Base-by-base conservation (phyloP, 768 basidiomycete species). In the Xerocomus potaroensis region DNA sequence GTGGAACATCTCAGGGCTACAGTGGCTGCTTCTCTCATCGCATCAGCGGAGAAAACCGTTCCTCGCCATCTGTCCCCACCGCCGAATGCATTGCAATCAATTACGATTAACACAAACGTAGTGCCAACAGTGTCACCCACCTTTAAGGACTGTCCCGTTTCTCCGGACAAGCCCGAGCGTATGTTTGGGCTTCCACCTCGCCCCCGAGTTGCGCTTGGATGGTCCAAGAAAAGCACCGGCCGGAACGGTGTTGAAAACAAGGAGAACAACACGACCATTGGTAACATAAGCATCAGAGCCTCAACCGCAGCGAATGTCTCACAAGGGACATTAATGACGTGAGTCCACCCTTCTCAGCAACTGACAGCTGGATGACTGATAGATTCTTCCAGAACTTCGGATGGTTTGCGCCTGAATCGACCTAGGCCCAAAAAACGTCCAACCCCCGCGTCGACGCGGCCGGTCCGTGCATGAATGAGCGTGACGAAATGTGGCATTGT, bases 201-300 rank as follows among this genome's bases (percentile, higher is more conserved):
- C 37, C 73, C 68, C 11, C 72, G 83, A n/a, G 71, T 69, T 0
- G 76, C 77, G 0, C 69, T 79, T 1, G 85, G 84, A 2, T 81
- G 77, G 80, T 67, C 80, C 33, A 87, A 87, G 67, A 77, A 80
- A 29, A 79, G 74, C 54, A 71, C 66, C 0, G 76, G 74, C 24
- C 64, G 81, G 71, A 65, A 66, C 60, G 48, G 77, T 64, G 42
- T 70, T 58, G 81, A 79, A 48, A 76, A 77, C 54, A 77, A 83
- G 61, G 79, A 83, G 63, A 81, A 80, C 23, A 62, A n/a, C n/a
- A n/a, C n/a, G n/a, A n/a, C n/a, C n/a, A n/a, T n/a, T n/a, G n/a
- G n/a, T n/a, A n/a, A n/a, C n/a, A n/a, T n/a, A n/a, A n/a, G n/a
- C n/a, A n/a, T n/a, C n/a, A n/a, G n/a, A n/a, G n/a, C n/a, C n/a